Base-by-base conservation (phyloP, 2,329 filamentous ascomycete species). In the Rhexocercosporidium sp. region DNA sequence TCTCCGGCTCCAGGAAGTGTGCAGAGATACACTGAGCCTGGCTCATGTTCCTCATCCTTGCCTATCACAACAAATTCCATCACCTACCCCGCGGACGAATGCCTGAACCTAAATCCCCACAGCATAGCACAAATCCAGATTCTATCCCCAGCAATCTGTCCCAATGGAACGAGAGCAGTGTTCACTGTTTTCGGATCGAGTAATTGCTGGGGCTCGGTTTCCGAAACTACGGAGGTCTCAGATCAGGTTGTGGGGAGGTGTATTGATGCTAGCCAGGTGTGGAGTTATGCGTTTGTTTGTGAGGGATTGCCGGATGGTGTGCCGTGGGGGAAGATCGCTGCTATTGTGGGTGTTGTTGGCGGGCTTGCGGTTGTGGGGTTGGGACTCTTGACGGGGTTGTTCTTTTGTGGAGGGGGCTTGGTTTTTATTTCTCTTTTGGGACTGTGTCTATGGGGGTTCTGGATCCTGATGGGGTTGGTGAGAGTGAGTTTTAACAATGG, bases 211-310 rank as follows among this genome's bases (percentile, higher is more conserved):
- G 18, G 18, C 6, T 7, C 56, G 18, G 56, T 20, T 0, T 22
- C 34, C 29, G 3, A 37, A 57, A 34, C 53, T 59, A 31, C 27
- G 2, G 4, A 14, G n/a, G 37, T 59, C n/a, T 44, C 56, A 3
- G 56, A 44, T 44, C n/a, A 59, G 9, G 12, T 59, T 9, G 22
- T 59, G 20, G 56, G 56, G 11, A 59, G 34, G 14, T 49, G 59
- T 61, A n/a, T 61, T 31, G 59, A 51, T 61, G 25, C 44, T n/a
- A 7, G 9, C 6, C 1, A 47, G 22, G 25, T 29, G 29, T 47
- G 44, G 59, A 61, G 59, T 29, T 61, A 22, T 49, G 59, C 59
- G 16, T 61, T 61, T 49, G 41, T 49, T 27, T 61, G 39, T 49
- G 39, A 61, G 22, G 59, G 39, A 22, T n/a, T 60, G 56, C 3